Evolutionary conservation across 257 asterid species (phyloP), one percentile per base, ranked within the genome.

Genomic region (Capsicum rhomboideum): DNA sequence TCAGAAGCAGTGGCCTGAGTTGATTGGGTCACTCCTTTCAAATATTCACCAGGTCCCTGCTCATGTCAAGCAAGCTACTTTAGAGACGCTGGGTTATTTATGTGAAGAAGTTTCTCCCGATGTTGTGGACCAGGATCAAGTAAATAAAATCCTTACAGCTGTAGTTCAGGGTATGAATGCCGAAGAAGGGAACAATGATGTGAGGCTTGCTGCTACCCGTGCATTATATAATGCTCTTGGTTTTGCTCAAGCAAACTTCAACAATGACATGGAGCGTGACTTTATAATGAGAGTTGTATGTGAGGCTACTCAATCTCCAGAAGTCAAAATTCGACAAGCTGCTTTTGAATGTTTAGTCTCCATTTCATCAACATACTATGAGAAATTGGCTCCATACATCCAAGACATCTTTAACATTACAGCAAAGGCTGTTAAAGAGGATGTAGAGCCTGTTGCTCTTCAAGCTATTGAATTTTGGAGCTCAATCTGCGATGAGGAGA

Each of bases 111-210:
- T 94, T 82, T 90, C 87, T 86, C 96, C 97, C 0, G 97, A 94
- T 55, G 92, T 85, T 64, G 89, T 94, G 49, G 98, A 94, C 67
- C 98, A 94, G 87, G 98, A 94, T 87, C 94, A 92, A 52, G 98
- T 94, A 17, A 94, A 94, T 86, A 94, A 91, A 85, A 93, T 94
- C 78, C 96, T 94, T 10, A 94, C 98, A 4, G 95, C 97, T 59
- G 98, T 94, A 68, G 96, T 92, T 78, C 98, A 94, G 87, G 94
- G 97, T 82, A 94, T 94, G 97, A 93, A 89, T 86, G 97, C 93
- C 44, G 91, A 83, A 82, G 98, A 92, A 88, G 90, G 78, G 75
- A 94, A 84, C 77, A 85, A 84, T 63, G 96, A 94, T 53, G 95
- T 94, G 82, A 90, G 98, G 69, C 96, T 94, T 89, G 92, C 97